Evolutionary conservation across 345 rosid genomes (phyloP).

Genomic region (Gynandropsis gynandra): DNA sequence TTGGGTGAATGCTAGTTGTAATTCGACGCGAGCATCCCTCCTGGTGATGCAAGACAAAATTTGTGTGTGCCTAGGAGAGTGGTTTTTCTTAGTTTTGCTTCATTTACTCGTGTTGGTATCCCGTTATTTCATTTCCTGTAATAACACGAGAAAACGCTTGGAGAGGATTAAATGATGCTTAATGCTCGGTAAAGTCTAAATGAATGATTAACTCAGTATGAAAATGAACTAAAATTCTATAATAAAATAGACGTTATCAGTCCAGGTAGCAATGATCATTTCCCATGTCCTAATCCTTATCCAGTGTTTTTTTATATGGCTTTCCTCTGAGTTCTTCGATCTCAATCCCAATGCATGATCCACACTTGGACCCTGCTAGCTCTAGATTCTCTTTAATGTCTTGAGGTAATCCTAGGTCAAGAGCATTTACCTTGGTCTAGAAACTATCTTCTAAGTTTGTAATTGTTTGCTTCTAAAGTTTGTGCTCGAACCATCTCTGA

Average conservation of each 20-base stretch:
- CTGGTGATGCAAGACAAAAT: slow-evolving; percentile 32
- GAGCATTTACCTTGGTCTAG: slow-evolving; percentile 7
- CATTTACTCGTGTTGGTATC: too few relatives aligned
- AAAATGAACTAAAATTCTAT: too few relatives aligned
- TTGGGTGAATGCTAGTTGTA: too few relatives aligned
- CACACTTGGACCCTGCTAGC: slow-evolving; percentile 4
- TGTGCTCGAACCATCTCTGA: slow-evolving; percentile 60
- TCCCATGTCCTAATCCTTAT: slow-evolving; percentile 20
- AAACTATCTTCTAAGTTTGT: neutral
- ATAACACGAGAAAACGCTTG: too few relatives aligned
- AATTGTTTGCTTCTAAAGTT: slow-evolving; percentile 11
- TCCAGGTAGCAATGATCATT: slow-evolving; percentile 31
- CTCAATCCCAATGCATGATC: slow-evolving; percentile 75
- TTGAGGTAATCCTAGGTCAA: neutral
- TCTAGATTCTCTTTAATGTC: neutral
- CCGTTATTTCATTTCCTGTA: too few relatives aligned
- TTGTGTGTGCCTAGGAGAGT: slow-evolving; percentile 39
- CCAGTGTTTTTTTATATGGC: slow-evolving; percentile 7
- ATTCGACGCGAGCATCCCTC: too few relatives aligned
- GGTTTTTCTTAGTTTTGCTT: too few relatives aligned
- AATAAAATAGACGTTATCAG: too few relatives aligned
- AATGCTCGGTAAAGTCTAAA: too few relatives aligned
- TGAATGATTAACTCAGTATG: too few relatives aligned
- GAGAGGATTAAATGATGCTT: too few relatives aligned
- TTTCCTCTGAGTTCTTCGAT: slow-evolving; percentile 56